Evolutionary conservation across 306 rosid species (phyloP), one percentile per base, ranked within the genome.

Genomic region (Fragaria vesca): DNA sequence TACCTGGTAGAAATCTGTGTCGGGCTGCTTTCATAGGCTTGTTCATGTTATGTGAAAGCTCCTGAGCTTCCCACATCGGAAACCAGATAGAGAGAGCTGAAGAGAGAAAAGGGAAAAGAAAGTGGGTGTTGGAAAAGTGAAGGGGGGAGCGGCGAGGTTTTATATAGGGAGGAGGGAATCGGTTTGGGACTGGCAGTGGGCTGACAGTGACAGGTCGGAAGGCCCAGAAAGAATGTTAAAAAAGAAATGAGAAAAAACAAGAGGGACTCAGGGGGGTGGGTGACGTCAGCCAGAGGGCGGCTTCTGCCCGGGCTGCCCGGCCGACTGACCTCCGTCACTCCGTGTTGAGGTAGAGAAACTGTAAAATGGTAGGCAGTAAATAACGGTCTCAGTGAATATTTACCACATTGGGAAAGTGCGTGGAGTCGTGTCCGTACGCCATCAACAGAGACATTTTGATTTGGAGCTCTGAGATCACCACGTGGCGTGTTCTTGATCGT

Each of bases 161-260:
- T 66, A 36, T 85, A 83, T 85, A 84, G 24, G 57, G 80, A 55
- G 50, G 66, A 60, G 8, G 36, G 69, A 36, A 16, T 13, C n/a
- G 71, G 81, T 60, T 48, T 17, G 67, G 73, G 77, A 77, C 62
- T 74, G 84, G 32, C 66, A 81, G 75, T 90, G 98, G 97, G 96
- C 93, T 86, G 89, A 87, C 74, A 51, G 75, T 17, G 90, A 88
- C 86, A 61, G 68, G 81, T 84, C 82, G 83, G 48, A 68, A 81
- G 89, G 93, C 92, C 94, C 93, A 88, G 82, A 81, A 85, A 81
- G 78, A 86, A 76, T 76, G 71, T 77, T 2, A 26, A 61, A 62
- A 65, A 28, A 81, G 71, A 50, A 4, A 46, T 9, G 2, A 15
- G 12, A 48, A 4, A 48, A 13, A 13, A 48, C 0, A 17, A 48